Percentiles rank a stretch among this genome's conserved stretches.
phyloP scores from a whole-genome alignment of 495 filamentous ascomycete genomes.

The Aspergillus sparsus region DNA sequence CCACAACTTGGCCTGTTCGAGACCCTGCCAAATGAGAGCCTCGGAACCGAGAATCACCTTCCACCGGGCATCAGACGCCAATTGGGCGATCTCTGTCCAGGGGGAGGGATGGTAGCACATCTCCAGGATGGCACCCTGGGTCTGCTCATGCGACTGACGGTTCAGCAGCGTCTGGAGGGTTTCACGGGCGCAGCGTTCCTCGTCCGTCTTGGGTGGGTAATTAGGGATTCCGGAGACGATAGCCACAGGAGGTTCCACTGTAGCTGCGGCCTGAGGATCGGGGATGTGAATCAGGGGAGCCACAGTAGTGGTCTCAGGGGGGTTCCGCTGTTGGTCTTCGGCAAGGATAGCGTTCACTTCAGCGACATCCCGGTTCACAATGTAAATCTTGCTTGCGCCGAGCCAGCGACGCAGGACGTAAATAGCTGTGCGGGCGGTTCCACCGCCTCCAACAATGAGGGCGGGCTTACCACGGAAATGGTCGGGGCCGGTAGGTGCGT shows the following conservation, averaged over 20 bases:
- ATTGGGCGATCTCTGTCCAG: conserved; percentile 60
- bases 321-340: conserved; percentile 45
- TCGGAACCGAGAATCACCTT: conserved; percentile 69
- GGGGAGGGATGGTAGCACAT: conserved; percentile 79
- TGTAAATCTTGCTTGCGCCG: conserved; percentile 63
- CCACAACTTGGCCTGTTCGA: conserved; percentile 71
- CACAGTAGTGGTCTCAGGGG: conserved; percentile 35
- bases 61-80: conserved; percentile 62
- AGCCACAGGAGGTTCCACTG: conserved; percentile 57
- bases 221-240: conserved; percentile 71
- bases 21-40: conserved; percentile 73
- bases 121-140: conserved; percentile 70
- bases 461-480: conserved; percentile 57
- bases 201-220: conserved; percentile 60
- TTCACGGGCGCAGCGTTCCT: conserved; percentile 56
- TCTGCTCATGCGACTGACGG: conserved; percentile 22
- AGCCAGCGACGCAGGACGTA: conserved; percentile 69
- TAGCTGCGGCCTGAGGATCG: conserved; percentile 54
- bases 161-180: conserved; percentile 59
- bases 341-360: conserved; percentile 65
- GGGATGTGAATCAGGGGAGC: conserved; percentile 57
- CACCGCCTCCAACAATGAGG: conserved; percentile 66
- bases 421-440: conserved; percentile 67
- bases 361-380: conserved; percentile 63
- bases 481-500: conserved; percentile 38